Conservation (phyloP, 257 asterid species). For the Coffea eugenioides region DNA sequence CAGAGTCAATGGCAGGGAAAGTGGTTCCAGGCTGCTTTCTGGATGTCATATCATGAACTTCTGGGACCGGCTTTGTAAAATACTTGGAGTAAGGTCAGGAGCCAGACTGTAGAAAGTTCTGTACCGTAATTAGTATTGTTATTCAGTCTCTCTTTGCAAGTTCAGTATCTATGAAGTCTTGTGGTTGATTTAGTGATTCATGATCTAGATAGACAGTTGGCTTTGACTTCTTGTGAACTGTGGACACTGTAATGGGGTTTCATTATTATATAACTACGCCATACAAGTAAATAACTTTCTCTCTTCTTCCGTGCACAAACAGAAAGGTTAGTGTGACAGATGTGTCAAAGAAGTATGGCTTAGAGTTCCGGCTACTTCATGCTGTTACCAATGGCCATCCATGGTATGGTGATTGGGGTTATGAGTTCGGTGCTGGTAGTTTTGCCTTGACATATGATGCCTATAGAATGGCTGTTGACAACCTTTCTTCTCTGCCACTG, state of each 20-base stretch:
- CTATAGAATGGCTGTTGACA: slow-evolving; percentile 52
- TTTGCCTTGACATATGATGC: slow-evolving; percentile 60
- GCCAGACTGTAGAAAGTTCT: not conserved
- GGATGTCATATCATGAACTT: slow-evolving; percentile 79
- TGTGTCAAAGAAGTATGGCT: slow-evolving; percentile 88
- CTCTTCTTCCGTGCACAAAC: slow-evolving; percentile 11
- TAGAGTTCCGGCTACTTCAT: slow-evolving; percentile 83
- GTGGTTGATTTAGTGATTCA: not conserved
- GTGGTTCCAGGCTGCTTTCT: slow-evolving; percentile 83
- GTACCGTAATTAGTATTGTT: not conserved
- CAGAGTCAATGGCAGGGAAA: slow-evolving; percentile 94
- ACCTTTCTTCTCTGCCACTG: slow-evolving; percentile 63
- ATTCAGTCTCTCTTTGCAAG: not conserved
- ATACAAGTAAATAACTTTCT: not conserved
- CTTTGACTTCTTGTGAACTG: not conserved
- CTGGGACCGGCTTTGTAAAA: slow-evolving; percentile 84
- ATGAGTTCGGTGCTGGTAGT: slow-evolving; percentile 90
- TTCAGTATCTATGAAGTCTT: not conserved
- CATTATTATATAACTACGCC: not conserved
- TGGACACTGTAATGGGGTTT: not conserved
- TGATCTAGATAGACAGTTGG: not conserved
- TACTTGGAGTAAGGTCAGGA: slow-evolving; percentile 78
- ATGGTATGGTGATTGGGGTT: slow-evolving; percentile 99
- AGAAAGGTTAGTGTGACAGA: slow-evolving; percentile 95
- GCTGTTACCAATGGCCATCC: slow-evolving; percentile 76